Evolutionary conservation across 1,284 basidiomycete species (phyloP).

Genomic region (Cutaneotrichosporon cutaneum): DNA sequence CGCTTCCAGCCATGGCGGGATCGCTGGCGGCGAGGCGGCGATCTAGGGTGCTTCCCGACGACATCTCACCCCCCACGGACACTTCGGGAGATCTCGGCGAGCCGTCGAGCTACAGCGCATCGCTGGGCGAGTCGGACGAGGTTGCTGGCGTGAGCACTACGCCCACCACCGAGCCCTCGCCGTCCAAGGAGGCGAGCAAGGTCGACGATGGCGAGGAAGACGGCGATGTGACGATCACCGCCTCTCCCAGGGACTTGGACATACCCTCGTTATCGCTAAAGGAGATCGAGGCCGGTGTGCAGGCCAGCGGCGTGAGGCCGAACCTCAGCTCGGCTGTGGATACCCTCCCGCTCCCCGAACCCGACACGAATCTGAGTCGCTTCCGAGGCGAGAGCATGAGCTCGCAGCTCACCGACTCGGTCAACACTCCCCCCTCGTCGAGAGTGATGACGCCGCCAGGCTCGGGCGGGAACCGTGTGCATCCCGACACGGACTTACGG

Average conservation of each 20-base stretch:
- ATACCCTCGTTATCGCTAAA: not conserved
- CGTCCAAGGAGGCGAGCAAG: not conserved
- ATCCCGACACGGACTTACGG: conserved; percentile 21
- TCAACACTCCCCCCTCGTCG: conserved; percentile 15
- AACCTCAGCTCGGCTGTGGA: not conserved
- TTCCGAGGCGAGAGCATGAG: conserved; percentile 36
- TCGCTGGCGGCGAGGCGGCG: conserved; percentile 25
- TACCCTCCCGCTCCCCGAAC: not conserved
- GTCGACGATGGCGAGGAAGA: not conserved
- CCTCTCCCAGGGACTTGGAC: not conserved
- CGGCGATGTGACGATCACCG: conserved; percentile 10
- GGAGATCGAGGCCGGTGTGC: not conserved
- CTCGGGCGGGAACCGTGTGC: conserved; percentile 2
- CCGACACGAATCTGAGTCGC: conserved; percentile 9
- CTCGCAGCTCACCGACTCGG: conserved; percentile 28
- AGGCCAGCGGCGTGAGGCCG: not conserved
- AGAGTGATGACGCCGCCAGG: conserved; percentile 15
- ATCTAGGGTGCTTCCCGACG: conserved; percentile 32
- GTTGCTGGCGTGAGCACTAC: not conserved
- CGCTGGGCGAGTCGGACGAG: not conserved
- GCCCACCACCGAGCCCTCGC: conserved; percentile 1
- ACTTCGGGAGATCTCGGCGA: not conserved
- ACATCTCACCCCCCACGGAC: not conserved
- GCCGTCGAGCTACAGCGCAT: not conserved
- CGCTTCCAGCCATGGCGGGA: conserved; percentile 15